These are phyloP conservation scores for Ustilago trichophora DNA, from an alignment of 1,284 basidiomycete species.

Conservation along the genomic window DNA sequence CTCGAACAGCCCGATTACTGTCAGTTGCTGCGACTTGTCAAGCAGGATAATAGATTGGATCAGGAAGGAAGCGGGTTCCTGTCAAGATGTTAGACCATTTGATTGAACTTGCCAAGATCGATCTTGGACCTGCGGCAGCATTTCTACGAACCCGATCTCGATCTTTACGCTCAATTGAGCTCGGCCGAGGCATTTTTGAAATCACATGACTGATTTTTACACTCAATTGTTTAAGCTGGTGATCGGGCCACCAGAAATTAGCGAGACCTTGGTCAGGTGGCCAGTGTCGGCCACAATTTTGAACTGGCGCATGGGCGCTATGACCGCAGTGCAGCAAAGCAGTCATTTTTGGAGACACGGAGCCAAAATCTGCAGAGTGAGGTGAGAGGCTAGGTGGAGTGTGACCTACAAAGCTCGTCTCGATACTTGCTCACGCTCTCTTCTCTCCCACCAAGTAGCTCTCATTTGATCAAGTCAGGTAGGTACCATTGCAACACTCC, in stretches of 20 bases:
- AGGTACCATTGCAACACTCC: constrained; percentile 15
- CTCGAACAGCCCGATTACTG: too few relatives aligned
- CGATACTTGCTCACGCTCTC: constrained; percentile 9
- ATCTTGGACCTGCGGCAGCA: too few relatives aligned
- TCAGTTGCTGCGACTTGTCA: too few relatives aligned
- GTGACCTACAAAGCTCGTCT: constrained; percentile 44
- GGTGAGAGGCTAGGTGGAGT: constrained; percentile 11
- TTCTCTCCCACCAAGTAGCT: constrained; percentile 50
- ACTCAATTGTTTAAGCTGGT: too few relatives aligned
- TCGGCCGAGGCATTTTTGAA: constrained; percentile 9
- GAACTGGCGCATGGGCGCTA: not conserved
- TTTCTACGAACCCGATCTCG: too few relatives aligned
- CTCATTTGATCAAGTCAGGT: constrained; percentile 52
- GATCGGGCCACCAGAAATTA: constrained; percentile 9
- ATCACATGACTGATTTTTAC: not conserved
- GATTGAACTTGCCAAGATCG: too few relatives aligned
- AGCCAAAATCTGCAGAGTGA: too few relatives aligned
- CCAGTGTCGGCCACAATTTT: not conserved
- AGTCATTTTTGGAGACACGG: not conserved
- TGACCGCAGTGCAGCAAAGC: constrained; percentile 34
- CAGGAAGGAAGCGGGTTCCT: too few relatives aligned
- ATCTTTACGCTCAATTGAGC: too few relatives aligned
- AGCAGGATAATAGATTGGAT: too few relatives aligned
- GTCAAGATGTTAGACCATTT: too few relatives aligned
- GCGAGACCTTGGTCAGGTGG: constrained; percentile 13